These are phyloP conservation scores for Hibiscus tridactylites DNA, from an alignment of 345 rosid genomes.

Conservation along the genomic window DNA sequence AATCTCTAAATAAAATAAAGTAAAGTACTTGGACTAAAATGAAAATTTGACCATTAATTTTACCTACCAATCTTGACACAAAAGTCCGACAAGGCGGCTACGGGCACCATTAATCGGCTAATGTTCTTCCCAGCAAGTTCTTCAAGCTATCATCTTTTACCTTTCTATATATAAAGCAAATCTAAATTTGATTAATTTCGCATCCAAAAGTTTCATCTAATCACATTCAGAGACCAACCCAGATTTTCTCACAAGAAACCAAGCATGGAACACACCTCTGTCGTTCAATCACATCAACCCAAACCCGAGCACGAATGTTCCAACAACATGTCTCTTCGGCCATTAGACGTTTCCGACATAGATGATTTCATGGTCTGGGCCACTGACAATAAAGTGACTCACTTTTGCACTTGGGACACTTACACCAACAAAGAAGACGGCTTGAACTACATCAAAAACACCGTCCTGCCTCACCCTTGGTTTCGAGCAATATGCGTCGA, in stretches of 20 bases:
- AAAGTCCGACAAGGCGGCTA: background rate
- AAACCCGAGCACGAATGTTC: background rate
- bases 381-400: constrained; percentile 39
- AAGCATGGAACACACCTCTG: background rate
- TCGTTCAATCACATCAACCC: background rate
- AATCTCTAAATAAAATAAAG: too few relatives aligned
- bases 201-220: background rate
- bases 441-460: constrained; percentile 27
- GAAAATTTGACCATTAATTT: background rate
- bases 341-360: constrained; percentile 30
- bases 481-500: constrained; percentile 49
- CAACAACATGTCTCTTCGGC: constrained; percentile 29
- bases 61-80: background rate
- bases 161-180: background rate
- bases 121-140: background rate
- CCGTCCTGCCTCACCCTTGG: constrained; percentile 47
- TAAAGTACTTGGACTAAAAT: too few relatives aligned
- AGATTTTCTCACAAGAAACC: background rate
- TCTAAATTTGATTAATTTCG: background rate
- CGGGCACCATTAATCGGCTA: background rate
- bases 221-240: background rate
- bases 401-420: constrained; percentile 50
- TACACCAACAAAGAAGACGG: constrained; percentile 38
- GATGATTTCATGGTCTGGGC: constrained; percentile 73
- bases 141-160: background rate